Conservation (phyloP, 2,329 filamentous ascomycete species). For the Penicillium sumatraense region DNA sequence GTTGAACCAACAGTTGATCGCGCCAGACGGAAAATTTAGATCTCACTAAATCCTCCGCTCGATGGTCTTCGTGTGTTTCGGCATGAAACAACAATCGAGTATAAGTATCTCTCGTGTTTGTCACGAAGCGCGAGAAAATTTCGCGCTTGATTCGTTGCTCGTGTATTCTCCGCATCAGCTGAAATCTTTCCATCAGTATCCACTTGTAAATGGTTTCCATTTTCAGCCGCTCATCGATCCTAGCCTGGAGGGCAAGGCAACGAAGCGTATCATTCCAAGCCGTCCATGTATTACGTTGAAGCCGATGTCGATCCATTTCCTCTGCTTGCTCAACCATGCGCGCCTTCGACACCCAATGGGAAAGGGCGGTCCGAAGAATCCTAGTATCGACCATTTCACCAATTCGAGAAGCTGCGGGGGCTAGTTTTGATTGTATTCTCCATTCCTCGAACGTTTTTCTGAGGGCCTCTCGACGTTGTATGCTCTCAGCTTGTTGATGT, state of each 20-base stretch:
- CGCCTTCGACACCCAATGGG: constrained; percentile 55
- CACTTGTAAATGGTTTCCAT: constrained; percentile 64
- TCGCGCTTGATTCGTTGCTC: constrained; percentile 46
- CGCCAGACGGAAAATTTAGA: constrained; percentile 44
- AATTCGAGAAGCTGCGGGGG: constrained; percentile 48
- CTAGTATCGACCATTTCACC: constrained; percentile 50
- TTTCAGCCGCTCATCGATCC: constrained; percentile 61
- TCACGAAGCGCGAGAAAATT: constrained; percentile 45
- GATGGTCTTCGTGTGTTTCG: constrained; percentile 38
- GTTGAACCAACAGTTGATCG: constrained; percentile 42
- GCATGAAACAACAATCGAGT: constrained; percentile 43
- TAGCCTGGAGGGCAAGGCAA: constrained; percentile 55
- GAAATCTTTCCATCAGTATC: constrained; percentile 57
- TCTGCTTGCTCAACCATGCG: constrained; percentile 53
- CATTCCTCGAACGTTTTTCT: constrained; percentile 47
- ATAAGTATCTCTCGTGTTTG: constrained; percentile 44
- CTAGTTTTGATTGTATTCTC: constrained; percentile 47
- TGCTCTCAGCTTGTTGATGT: constrained; percentile 36
- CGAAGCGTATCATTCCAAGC: constrained; percentile 67
- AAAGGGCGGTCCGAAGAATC: constrained; percentile 52
- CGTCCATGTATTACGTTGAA: constrained; percentile 63
- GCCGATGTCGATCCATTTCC: constrained; percentile 55
- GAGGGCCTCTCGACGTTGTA: constrained; percentile 38
- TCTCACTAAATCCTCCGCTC: constrained; percentile 38
- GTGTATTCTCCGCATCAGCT: constrained; percentile 44